Evolutionary conservation across 2,329 filamentous ascomycete species (phyloP), one percentile per base, ranked within the genome.

Genomic region (Xylariaceae sp.): DNA sequence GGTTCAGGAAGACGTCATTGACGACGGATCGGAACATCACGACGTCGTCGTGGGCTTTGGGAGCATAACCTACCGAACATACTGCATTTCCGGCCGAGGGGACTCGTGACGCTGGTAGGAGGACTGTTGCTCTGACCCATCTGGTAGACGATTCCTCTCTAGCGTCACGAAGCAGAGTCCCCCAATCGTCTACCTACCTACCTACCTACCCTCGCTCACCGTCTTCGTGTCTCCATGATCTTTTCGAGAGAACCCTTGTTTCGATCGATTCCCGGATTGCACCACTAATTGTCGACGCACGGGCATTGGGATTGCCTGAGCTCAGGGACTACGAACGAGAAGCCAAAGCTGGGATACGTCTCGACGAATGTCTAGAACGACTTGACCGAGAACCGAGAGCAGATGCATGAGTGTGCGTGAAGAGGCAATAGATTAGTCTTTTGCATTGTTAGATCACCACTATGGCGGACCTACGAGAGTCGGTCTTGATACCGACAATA

Each of bases 401-500:
- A 57, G 48, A 52, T 57, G 56, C 61, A 64, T 60, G 63, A 61
- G 55, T 17, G 58, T 51, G 60, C 59, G 58, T 37, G 54, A 61
- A 55, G 57, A 58, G 37, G 50, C 50, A 23, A 61, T 34, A 56
- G 23, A 61, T 55, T 55, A 58, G 58, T 55, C 56, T n/a, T 30
- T 55, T 55, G 47, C 44, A 37, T 49, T 15, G 34, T 44, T 8
- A 35, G 50, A 57, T 49, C 15, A 68, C 67, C 69, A 74, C 63
- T 64, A 82, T 83, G 80, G 75, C 77, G 50, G 72, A 65, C 53
- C 63, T 78, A 67, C 80, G 86, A 70, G 82, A 85, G 73, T 88
- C 85, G 73, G 82, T 83, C 73, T 85, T 92, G 65, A 79, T 94
- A 78, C 90, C 91, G 70, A 86, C 86, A 23, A 89, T 96, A 75